These are phyloP conservation scores for Flaveria floridana DNA, from an alignment of 140 eudicot species.

Conservation along the genomic window DNA sequence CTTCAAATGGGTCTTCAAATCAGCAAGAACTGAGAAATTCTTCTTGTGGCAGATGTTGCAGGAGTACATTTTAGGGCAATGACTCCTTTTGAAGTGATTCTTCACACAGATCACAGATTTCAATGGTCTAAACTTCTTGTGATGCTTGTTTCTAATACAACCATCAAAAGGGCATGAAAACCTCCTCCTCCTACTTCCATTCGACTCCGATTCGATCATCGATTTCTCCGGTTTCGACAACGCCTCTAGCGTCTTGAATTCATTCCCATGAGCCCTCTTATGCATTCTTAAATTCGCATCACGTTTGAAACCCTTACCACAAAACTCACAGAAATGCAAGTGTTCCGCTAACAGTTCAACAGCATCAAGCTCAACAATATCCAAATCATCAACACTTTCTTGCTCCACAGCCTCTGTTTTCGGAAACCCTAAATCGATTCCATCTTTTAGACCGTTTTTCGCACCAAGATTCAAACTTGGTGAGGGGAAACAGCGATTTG, in stretches of 20 bases:
- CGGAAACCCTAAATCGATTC: conserved; percentile 28
- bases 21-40: conserved; percentile 81
- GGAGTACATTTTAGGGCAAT: conserved; percentile 82
- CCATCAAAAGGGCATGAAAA: conserved; percentile 83
- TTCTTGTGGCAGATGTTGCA: conserved; percentile 67
- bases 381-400: conserved; percentile 33
- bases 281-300: conserved; percentile 96
- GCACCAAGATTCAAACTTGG: not conserved
- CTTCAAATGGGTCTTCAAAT: conserved; percentile 86
- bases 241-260: conserved; percentile 71
- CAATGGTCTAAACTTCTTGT: conserved; percentile 68
- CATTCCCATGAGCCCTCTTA: conserved; percentile 91
- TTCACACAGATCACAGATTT: conserved; percentile 72
- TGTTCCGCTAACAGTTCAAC: conserved; percentile 80
- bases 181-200: conserved; percentile 31
- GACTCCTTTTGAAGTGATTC: conserved; percentile 90
- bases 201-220: not conserved
- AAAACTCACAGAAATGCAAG: conserved; percentile 70
- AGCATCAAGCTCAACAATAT: conserved; percentile 71
- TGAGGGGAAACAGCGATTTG: not conserved
- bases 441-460: conserved; percentile 18
- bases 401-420: conserved; percentile 33
- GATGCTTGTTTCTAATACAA: conserved; percentile 68
- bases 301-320: conserved; percentile 95
- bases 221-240: conserved; percentile 60